phyloP scores from a whole-genome alignment of 768 basidiomycete species.

The Wakefieldia striispora region DNA sequence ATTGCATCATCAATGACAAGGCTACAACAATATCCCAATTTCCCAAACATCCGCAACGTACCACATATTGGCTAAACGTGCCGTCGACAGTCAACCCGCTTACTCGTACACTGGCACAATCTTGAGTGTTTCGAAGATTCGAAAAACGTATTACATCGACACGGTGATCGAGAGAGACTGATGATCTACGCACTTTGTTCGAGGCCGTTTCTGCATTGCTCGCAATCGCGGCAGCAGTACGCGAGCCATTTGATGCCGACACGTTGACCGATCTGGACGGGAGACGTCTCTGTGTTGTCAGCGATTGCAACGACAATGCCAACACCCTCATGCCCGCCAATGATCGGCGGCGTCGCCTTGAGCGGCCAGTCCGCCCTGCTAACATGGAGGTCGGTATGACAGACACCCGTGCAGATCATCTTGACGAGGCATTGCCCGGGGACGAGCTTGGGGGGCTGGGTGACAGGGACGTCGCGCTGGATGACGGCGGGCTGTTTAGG shows the following conservation, averaged over 20 bases:
- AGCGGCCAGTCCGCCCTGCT: constrained; percentile 80
- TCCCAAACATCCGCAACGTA: constrained; percentile 22
- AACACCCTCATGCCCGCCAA: constrained; percentile 86
- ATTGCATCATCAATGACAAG: neutral
- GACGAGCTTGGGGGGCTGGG: constrained; percentile 49
- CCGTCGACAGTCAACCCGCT: constrained; percentile 79
- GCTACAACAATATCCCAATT: constrained; percentile 4
- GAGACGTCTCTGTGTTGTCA: constrained; percentile 51
- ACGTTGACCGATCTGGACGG: constrained; percentile 72
- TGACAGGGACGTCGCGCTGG: constrained; percentile 52
- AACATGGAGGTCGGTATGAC: constrained; percentile 82
- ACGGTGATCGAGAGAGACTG: too few species aligned
- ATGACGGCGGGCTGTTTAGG: constrained; percentile 33
- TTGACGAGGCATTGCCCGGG: constrained; percentile 77
- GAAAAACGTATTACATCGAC: neutral
- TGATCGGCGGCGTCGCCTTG: constrained; percentile 57
- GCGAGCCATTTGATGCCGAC: constrained; percentile 86
- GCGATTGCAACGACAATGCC: constrained; percentile 81
- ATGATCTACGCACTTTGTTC: constrained; percentile 61
- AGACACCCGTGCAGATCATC: constrained; percentile 77
- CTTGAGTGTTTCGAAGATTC: constrained; percentile 26
- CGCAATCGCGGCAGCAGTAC: constrained; percentile 71
- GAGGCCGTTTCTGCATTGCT: constrained; percentile 70
- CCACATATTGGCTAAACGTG: constrained; percentile 70
- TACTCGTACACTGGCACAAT: constrained; percentile 56